Evolutionary conservation across 164 flowering plant species (phyloP).

Genomic region (Piper longum): DNA sequence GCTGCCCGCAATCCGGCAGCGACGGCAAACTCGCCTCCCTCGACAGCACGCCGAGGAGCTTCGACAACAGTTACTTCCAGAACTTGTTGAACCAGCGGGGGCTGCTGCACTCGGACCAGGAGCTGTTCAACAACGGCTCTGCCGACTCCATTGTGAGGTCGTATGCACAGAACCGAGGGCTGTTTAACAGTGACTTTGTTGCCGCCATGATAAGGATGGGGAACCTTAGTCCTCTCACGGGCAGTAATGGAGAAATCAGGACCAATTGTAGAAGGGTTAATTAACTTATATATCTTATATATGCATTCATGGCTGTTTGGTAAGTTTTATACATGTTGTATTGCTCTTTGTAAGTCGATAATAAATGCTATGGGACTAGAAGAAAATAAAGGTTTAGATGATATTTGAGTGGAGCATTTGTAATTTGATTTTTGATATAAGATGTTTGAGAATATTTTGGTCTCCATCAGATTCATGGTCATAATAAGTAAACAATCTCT

Average conservation of each 20-base stretch:
- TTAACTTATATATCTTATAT: neutral
- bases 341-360: no score
- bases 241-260: conserved; percentile 45
- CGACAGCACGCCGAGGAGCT: conserved; percentile 34
- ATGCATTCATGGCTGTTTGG: no score
- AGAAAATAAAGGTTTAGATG: no score
- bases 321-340: no score
- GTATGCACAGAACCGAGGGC: conserved; percentile 15
- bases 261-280: conserved; percentile 38
- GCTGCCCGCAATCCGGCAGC: conserved; percentile 31
- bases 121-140: conserved; percentile 41
- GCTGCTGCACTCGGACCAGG: conserved; percentile 51
- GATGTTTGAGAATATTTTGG: no score
- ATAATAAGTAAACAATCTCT: no score
- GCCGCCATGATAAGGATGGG: conserved; percentile 59
- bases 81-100: conserved; percentile 31
- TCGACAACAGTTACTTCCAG: conserved; percentile 39
- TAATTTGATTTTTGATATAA: no score
- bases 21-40: conserved; percentile 50
- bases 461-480: no score
- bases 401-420: no score
- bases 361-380: no score
- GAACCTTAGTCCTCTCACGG: conserved; percentile 41
- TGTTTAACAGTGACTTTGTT: conserved; percentile 30
- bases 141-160: conserved; percentile 31